A percentile compares a stretch with the other conserved stretches of the same genome.
Conservation (phyloP, 164 flowering plant species). For the Sextonia rubra region DNA sequence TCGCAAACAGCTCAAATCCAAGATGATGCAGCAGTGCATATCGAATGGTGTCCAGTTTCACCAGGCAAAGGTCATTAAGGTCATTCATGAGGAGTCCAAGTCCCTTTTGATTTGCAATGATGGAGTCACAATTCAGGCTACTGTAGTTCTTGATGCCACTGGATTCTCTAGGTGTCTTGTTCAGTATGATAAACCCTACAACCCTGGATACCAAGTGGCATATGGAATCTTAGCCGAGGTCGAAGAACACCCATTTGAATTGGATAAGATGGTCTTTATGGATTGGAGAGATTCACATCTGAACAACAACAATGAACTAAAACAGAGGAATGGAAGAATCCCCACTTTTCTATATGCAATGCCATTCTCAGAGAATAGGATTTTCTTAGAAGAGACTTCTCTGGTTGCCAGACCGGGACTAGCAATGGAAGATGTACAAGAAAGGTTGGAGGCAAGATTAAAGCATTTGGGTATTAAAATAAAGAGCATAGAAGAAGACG, state of each 20-base stretch:
- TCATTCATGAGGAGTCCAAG: constrained; percentile 72
- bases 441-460: constrained; percentile 83
- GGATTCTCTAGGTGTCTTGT: constrained; percentile 82
- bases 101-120: constrained; percentile 74
- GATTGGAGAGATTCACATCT: constrained; percentile 95
- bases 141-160: constrained; percentile 89
- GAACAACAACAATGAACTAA: constrained; percentile 33
- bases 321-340: constrained; percentile 56
- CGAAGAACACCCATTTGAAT: constrained; percentile 85
- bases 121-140: constrained; percentile 72
- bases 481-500: constrained; percentile 85
- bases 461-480: constrained; percentile 83
- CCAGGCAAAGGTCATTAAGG: constrained; percentile 79
- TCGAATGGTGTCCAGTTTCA: constrained; percentile 83
- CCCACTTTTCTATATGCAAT: constrained; percentile 93
- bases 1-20: constrained; percentile 75
- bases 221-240: constrained; percentile 93
- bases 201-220: constrained; percentile 93
- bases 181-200: constrained; percentile 86
- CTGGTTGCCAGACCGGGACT: constrained; percentile 89
- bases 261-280: constrained; percentile 92
- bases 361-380: constrained; percentile 79
- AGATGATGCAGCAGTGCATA: constrained; percentile 86
- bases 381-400: constrained; percentile 93
- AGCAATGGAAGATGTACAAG: constrained; percentile 68